A percentile compares a stretch with the other conserved stretches of the same genome.
Evolutionary conservation across 1,284 basidiomycete species (phyloP).

Genomic region (Retiboletus flavoniger): DNA sequence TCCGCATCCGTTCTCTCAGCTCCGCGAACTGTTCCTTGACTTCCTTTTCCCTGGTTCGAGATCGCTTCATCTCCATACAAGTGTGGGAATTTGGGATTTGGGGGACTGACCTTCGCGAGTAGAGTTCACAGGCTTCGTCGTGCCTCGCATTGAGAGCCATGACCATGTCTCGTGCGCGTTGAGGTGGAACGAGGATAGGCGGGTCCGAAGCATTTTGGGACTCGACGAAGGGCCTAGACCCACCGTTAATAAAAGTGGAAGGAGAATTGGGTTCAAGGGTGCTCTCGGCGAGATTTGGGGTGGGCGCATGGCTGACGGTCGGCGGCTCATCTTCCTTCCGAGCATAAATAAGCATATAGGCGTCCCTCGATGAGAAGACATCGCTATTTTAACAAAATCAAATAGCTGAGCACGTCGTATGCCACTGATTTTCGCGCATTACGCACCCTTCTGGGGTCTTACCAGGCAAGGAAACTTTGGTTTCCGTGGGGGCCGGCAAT

Average conservation of each 20-base stretch:
- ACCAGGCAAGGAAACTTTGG: constrained; percentile 26
- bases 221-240: constrained; percentile 14
- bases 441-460: constrained; percentile 30
- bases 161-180: constrained; percentile 53
- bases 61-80: constrained; percentile 16
- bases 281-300: constrained; percentile 24
- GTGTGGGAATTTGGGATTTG: constrained; percentile 16
- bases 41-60: constrained; percentile 42
- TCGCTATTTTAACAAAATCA: constrained; percentile 32
- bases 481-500: constrained; percentile 23
- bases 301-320: constrained; percentile 18
- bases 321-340: constrained; percentile 36
- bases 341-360: constrained; percentile 91
- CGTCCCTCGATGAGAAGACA: constrained; percentile 69
- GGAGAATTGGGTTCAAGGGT: constrained; percentile 16
- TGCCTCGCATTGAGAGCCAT: constrained; percentile 55
- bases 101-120: constrained; percentile 47
- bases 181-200: constrained; percentile 43
- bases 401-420: constrained; percentile 21
- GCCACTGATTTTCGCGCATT: constrained; percentile 7
- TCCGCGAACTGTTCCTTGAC: constrained; percentile 47
- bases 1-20: constrained; percentile 51
- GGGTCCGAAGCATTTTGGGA: constrained; percentile 21
- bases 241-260: constrained; percentile 20
- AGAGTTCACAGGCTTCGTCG: constrained; percentile 50